Evolutionary conservation across 257 asterid species (phyloP), one percentile per base, ranked within the genome.

Genomic region (Solanum bukasovii): DNA sequence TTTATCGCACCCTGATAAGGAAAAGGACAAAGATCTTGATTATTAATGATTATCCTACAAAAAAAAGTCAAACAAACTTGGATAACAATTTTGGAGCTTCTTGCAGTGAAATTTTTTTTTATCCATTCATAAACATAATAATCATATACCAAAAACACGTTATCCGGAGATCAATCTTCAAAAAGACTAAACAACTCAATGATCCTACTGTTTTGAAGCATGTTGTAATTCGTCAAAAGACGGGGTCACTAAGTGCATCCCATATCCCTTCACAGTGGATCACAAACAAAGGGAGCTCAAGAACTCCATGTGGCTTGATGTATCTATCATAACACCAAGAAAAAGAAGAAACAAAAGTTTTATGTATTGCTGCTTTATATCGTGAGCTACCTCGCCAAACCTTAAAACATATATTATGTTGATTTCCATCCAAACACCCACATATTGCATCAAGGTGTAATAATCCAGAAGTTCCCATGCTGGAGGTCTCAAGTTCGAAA

Each of bases 1-100:
- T 93, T 94, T 5, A 94, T 74, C 14, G 94, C 94, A 7, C 92
- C 92, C 98, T 94, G 88, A 33, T 27, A 88, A 9, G n/a, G 61
- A 61, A 73, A 13, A 73, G 85, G 16, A 35, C 5, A 83, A 27
- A 40, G 29, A 10, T 49, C 7, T 49, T 7, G 20, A 40, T 74
- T 37, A 82, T 49, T 46, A 49, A 82, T 20, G 44, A 46, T 29
- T 82, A 82, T 82, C 86, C 86, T 18, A 46, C 20, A 49, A 29
- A 37, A 61, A 29, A 20, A 49, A 27, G 38, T 49, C 67, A 46
- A 82, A 82, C 29, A 49, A 49, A 82, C 86, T 82, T 82, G 86
- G 20, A 82, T 20, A 82, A 3, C 42, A 49, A 18, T 18, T 20
- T 49, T 49, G 42, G 63, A 65, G 21, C 35, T 49, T 82, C 68